Evolutionary conservation across 768 basidiomycete genomes (phyloP), one percentile per base, ranked within the genome.

Genomic region (Suillus occidentalis): DNA sequence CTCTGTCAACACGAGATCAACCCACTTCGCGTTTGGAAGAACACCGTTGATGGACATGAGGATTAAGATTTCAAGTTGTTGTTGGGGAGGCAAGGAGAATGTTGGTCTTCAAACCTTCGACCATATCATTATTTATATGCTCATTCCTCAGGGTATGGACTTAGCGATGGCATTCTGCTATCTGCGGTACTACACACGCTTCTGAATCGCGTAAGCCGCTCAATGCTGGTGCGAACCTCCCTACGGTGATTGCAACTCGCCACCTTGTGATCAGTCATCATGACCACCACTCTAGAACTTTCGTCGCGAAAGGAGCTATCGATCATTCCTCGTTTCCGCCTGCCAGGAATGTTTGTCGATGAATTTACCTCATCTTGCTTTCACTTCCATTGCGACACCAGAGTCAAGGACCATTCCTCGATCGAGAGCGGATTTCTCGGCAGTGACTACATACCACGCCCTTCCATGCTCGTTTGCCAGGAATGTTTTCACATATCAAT

Each of bases 11-110:
- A 22, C 12, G 45, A 13, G 10, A 1, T 12, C n/a, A 12, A 10
- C 0, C 10, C 12, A 10, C 5, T 47, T 12, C 4, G 22, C 10
- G 12, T 47, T 47, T 6, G 0, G 0, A 12, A 47, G 0, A n/a
- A 13, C n/a, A 2, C 45, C 45, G 12, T 3, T 4, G 45, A 47
- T 4, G 2, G 47, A 3, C 47, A 47, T 47, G 47, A 47, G 13
- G 45, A 47, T 22, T 47, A 12, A 47, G 47, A 47, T 47, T 47
- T 22, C n/a, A 28, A 28, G 47, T 25, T 50, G 13, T 25, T 50
- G 13, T 28, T 28, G 28, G 14, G n/a, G 22, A 50, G 3, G 22
- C 3, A 14, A 50, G 49, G 14, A 7, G 22, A 47, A 47, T 47
- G 49, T 50, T 50, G n/a, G 25, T 28, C 13, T 25, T 50, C 14